Base-by-base conservation (phyloP, 2,329 filamentous ascomycete genomes). In the Colletotrichum echinochloae region DNA sequence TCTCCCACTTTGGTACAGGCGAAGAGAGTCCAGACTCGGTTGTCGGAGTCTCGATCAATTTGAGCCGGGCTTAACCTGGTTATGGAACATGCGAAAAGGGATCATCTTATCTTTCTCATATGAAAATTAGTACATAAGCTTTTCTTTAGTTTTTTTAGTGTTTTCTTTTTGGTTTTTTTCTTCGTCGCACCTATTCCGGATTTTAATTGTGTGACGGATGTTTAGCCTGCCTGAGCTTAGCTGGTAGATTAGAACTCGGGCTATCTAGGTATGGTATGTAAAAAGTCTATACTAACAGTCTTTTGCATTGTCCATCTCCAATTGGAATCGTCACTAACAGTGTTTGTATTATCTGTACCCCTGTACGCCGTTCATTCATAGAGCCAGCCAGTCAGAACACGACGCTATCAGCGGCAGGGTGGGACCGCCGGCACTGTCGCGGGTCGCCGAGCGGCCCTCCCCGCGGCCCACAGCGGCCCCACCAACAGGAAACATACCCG, bases 401-500 rank as follows among this genome's bases (percentile, higher is more conserved):
- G 57, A 57, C 30, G 61, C 60, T 23, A 51, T 44, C 35, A 46
- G 52, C 52, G 28, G 37, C 44, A 51, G 44, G 55, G 33, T 62
- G 48, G 62, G 49, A 66, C 44, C 41, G 66, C 26, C 66, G 62
- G 30, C 66, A 49, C 63, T 61, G 44, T 33, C 20, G 33, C 62
- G 66, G 66, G 18, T 63, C 63, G 66, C 54, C 46, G 44, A 49
- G 20, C 33, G 30, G 35, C 49, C 28, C 59, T 44, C 65, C 35
- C 60, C 60, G 60, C 54, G 48, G 54, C 51, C 63, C 57, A 51
- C n/a, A 39, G 6, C 63, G 67, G 67, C 56, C 63, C 62, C 66
- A 66, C 55, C 55, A 60, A 61, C 62, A 61, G 62, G 52, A 66
- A 66, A 67, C 67, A 28, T 51, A 56, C 66, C 57, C 49, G 57